Percentiles rank a stretch among this genome's conserved stretches.
These are phyloP conservation scores for Trichosphaerium sp. DNA, from an alignment of 78 protist species.

Conservation along the genomic window DNA sequence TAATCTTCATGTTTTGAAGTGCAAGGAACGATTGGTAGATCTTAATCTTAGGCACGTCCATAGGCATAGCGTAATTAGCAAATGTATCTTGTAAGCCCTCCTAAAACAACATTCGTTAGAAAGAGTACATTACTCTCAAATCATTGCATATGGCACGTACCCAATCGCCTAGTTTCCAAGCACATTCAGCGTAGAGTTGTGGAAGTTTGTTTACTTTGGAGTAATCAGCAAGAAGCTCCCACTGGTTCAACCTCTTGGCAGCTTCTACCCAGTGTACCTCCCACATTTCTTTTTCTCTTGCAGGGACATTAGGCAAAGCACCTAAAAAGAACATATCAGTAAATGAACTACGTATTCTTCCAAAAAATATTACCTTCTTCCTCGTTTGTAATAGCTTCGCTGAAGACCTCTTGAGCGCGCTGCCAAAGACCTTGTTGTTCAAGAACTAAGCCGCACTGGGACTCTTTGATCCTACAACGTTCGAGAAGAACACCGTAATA, in stretches of 20 bases:
- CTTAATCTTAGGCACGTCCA: conserved; percentile 38
- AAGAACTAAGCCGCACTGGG: conserved; percentile 17
- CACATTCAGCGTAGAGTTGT: conserved; percentile 32
- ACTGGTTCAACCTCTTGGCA: conserved; percentile 64
- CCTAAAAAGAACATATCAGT: background rate
- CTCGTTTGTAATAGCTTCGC: no score
- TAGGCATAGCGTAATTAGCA: background rate
- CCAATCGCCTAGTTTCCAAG: conserved; percentile 64
- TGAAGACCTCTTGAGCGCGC: conserved; percentile 31
- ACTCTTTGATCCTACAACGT: conserved; percentile 12
- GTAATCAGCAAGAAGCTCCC: conserved; percentile 49
- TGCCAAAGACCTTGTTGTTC: conserved; percentile 37
- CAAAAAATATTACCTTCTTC: no score
- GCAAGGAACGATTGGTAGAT: conserved; percentile 28
- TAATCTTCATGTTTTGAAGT: conserved; percentile 8
- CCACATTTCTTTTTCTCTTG: conserved; percentile 47
- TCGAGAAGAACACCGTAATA: conserved; percentile 16
- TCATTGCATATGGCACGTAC: no score
- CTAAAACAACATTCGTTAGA: no score
- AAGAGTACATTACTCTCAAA: no score
- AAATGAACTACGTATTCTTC: no score
- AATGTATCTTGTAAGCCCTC: conserved; percentile 15
- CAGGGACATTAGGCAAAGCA: background rate
- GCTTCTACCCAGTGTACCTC: conserved; percentile 69
- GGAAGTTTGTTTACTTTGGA: conserved; percentile 12